These are phyloP conservation scores for Fomitopsis serialis DNA, from an alignment of 768 basidiomycete genomes.

Conservation along the genomic window DNA sequence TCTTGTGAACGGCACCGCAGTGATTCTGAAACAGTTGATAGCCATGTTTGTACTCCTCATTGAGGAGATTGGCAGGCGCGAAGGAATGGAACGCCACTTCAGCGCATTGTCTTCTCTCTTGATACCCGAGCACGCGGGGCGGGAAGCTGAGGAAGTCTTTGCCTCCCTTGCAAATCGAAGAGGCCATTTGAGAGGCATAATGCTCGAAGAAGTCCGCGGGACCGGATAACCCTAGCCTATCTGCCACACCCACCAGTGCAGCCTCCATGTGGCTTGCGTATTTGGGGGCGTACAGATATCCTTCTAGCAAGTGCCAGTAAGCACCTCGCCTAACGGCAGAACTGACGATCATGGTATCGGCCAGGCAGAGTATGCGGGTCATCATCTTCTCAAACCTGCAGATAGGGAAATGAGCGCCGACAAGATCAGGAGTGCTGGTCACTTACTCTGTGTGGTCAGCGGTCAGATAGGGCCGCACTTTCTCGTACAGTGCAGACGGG, in stretches of 20 bases:
- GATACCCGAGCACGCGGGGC: conserved; percentile 71
- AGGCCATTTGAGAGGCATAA: conserved; percentile 74
- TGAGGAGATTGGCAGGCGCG: conserved; percentile 61
- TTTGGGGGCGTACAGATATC: conserved; percentile 41
- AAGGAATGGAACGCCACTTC: conserved; percentile 61
- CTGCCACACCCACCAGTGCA: conserved; percentile 56
- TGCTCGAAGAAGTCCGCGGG: conserved; percentile 66
- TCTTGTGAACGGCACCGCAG: conserved; percentile 54
- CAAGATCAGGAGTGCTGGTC: neutral
- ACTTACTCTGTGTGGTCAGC: conserved; percentile 47
- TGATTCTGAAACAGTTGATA: conserved; percentile 49
- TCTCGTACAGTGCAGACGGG: conserved; percentile 38
- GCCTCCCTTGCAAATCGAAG: conserved; percentile 48
- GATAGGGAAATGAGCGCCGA: neutral
- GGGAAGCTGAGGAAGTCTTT: conserved; percentile 57
- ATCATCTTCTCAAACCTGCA: conserved; percentile 70
- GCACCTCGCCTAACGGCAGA: conserved; percentile 73
- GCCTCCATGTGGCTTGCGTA: conserved; percentile 35
- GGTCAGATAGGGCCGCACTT: conserved; percentile 41
- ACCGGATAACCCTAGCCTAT: conserved; percentile 57
- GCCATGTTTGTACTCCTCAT: conserved; percentile 30
- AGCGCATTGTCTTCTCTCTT: conserved; percentile 59
- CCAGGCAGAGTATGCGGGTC: conserved; percentile 64
- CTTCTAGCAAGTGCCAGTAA: conserved; percentile 86
- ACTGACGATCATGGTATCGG: conserved; percentile 75